These are phyloP conservation scores for Phytophthora fragariae DNA, from an alignment of 352 stramenopile species.

Conservation along the genomic window DNA sequence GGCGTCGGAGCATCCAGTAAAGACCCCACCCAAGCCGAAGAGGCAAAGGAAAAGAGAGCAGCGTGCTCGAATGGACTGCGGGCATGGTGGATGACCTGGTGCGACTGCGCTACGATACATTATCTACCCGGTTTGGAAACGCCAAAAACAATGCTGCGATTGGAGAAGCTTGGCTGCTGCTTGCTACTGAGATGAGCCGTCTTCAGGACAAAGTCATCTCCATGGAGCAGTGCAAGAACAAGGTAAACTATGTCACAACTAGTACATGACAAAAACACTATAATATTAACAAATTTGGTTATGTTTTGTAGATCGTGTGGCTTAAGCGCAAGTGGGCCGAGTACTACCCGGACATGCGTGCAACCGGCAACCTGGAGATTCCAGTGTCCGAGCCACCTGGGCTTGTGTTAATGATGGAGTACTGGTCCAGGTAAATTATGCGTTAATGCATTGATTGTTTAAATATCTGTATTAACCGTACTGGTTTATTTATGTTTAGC, in stretches of 20 bases:
- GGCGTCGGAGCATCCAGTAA: background rate
- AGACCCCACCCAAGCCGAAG: background rate
- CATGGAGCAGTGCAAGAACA: background rate
- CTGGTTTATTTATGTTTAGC: background rate
- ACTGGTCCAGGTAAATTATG: background rate
- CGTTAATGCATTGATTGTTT: background rate
- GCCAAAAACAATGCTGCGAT: background rate
- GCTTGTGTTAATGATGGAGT: background rate
- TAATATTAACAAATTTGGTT: background rate
- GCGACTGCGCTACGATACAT: background rate
- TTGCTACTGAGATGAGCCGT: background rate
- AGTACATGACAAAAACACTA: background rate
- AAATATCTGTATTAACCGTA: background rate
- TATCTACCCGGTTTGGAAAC: background rate
- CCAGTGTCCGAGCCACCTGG: background rate
- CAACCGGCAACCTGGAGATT: background rate
- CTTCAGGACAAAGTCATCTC: background rate
- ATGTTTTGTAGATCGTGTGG: background rate
- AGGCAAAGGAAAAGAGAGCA: background rate
- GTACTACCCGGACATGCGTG: background rate
- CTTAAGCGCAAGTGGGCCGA: background rate
- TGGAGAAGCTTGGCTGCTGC: background rate
- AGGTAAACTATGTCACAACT: background rate
- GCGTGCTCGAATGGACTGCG: background rate
- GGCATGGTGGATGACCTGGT: background rate